Percentiles rank a stretch among this genome's conserved stretches.
phyloP scores from a whole-genome alignment of 176 grass and related monocot genomes.

The Bonia amplexicaulis region DNA sequence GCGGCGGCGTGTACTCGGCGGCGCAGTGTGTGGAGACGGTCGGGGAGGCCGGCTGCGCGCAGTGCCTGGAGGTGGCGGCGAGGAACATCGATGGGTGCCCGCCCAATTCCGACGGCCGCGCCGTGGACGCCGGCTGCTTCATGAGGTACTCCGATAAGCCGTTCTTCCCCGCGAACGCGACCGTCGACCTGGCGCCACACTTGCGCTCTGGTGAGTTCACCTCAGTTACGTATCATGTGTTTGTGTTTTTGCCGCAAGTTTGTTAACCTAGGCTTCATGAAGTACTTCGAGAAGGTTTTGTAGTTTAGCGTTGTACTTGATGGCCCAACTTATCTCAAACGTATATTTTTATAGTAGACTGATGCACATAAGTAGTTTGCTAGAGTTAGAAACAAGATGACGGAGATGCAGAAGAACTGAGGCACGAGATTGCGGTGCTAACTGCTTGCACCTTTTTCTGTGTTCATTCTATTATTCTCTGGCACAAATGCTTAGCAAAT shows the following conservation, averaged over 20 bases:
- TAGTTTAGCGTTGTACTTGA: neutral
- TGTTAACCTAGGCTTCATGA: neutral
- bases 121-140: conserved; percentile 73
- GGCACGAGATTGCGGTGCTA: too few species aligned
- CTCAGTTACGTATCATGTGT: neutral
- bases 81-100: conserved; percentile 60
- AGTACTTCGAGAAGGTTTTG: neutral
- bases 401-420: too few species aligned
- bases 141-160: conserved; percentile 70
- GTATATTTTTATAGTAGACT: too few species aligned
- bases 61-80: conserved; percentile 49
- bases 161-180: conserved; percentile 71
- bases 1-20: conserved; percentile 48
- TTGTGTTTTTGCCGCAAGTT: neutral
- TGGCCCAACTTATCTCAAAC: too few species aligned
- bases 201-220: conserved; percentile 55
- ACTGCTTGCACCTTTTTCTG: too few species aligned
- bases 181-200: conserved; percentile 49
- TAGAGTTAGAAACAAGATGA: too few species aligned
- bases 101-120: conserved; percentile 53
- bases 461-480: too few species aligned
- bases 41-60: conserved; percentile 37
- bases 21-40: conserved; percentile 75
- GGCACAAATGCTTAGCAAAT: too few species aligned
- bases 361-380: too few species aligned